Evolutionary conservation across 257 asterid species (phyloP).

Genomic region (Przewalskia tangutica): DNA sequence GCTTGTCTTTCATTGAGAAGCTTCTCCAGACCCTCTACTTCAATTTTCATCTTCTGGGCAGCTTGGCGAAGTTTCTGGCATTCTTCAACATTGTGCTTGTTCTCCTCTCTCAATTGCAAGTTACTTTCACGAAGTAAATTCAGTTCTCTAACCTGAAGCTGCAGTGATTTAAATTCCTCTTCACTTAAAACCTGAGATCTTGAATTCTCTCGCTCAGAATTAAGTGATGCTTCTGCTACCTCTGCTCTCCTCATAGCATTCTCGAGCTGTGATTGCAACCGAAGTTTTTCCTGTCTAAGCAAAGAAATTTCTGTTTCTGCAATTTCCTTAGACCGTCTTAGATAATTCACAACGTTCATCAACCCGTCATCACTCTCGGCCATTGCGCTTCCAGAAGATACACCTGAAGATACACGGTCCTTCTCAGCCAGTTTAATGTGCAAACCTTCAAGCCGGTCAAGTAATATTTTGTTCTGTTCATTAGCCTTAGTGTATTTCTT

Average conservation of each 20-base stretch:
- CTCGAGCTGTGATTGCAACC: slow-evolving; percentile 79
- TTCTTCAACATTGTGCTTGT: slow-evolving; percentile 71
- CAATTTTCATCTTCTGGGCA: slow-evolving; percentile 38
- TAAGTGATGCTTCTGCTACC: slow-evolving; percentile 61
- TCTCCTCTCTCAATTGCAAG: slow-evolving; percentile 89
- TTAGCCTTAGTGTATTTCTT: slow-evolving; percentile 59
- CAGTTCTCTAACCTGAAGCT: slow-evolving; percentile 81
- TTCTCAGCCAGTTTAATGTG: slow-evolving; percentile 81
- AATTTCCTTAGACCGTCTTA: slow-evolving; percentile 83
- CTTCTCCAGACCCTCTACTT: slow-evolving; percentile 49
- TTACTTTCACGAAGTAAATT: slow-evolving; percentile 92
- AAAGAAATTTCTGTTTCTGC: slow-evolving; percentile 85
- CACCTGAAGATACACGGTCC: slow-evolving; percentile 43
- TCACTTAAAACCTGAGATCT: slow-evolving; percentile 51
- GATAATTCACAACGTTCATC: slow-evolving; percentile 73
- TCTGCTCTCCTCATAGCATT: slow-evolving; percentile 65
- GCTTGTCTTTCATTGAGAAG: slow-evolving; percentile 40
- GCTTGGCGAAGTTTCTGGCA: slow-evolving; percentile 87
- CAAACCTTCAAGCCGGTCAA: slow-evolving; percentile 70
- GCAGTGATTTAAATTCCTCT: slow-evolving; percentile 70
- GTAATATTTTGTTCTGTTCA: slow-evolving; percentile 85
- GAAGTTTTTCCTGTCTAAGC: slow-evolving; percentile 73
- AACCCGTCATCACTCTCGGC: slow-evolving; percentile 58
- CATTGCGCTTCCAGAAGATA: slow-evolving; percentile 47
- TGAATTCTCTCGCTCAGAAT: slow-evolving; percentile 49